Base-by-base conservation (phyloP, 768 basidiomycete genomes). In the Tricholoma matsutake region DNA sequence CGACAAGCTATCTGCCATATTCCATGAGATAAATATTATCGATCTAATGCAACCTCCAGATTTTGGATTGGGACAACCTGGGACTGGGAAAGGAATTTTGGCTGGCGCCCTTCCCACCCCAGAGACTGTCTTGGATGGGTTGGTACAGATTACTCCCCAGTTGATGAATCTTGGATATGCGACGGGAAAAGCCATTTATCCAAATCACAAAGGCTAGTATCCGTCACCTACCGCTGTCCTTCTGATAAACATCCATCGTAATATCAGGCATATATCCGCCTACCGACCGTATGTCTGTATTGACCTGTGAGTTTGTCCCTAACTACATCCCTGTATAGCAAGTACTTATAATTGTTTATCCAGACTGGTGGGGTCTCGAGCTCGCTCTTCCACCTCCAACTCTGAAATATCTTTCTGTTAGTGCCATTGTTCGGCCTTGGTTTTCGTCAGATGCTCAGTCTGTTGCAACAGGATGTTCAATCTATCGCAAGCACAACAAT, bases 321-420 rank as follows among this genome's bases (percentile, higher is more conserved):
- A 7, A 51, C 39, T 57, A 14, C 58, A 1, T 20, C 47, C 25
- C 28, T 20, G 28, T 29, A 29, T 25, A 9, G 29, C 54, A n/a
- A 58, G 32, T 56, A 34, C 56, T 25, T 25, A 25, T 25, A 25
- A 10, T 61, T 43, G 14, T 52, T 60, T 52, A 47, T 58, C 7
- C 63, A 94, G 92, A 94, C 72, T 94, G 93, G 93, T 96, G 93
- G 93, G 93, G 93, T 13, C 76, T 92, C 11, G 93, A 96, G 69
- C 58, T 94, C 0, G 80, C 86, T 35, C 78, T 96, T 28, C 93
- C 94, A 4, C 82, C 86, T 18, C 83, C 91, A 1, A 83, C 91
- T 1, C 67, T 96, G 35, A 69, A 68, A 29, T 82, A 85, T 67
- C 80, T 96, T 18, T 71, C 74, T 49, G 86, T 87, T 54, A 58